Evolutionary conservation across 805 yeast species (phyloP).

Genomic region (Candida easanensis): DNA sequence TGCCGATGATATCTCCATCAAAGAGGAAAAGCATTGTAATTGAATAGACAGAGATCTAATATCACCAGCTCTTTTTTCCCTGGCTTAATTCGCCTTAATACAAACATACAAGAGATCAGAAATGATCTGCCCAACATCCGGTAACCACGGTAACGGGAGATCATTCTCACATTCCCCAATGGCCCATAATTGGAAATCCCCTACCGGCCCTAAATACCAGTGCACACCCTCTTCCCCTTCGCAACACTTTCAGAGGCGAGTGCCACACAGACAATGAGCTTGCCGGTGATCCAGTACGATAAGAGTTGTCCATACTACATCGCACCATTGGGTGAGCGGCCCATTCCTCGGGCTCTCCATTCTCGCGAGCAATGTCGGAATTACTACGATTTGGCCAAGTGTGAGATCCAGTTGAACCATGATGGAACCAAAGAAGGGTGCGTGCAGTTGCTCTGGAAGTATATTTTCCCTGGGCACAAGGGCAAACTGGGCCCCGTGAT

Average conservation of each 20-base stretch:
- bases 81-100: too few species aligned
- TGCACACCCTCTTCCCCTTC: neutral
- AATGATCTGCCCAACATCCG: too few species aligned
- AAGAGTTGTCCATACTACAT: constrained; percentile 2
- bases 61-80: neutral
- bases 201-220: too few species aligned
- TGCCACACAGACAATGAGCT: neutral
- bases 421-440: constrained; percentile 2
- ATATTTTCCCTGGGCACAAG: neutral
- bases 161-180: neutral
- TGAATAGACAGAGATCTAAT: neutral
- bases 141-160: neutral
- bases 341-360: neutral
- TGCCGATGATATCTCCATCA: neutral
- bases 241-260: neutral
- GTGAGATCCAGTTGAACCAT: constrained; percentile 5
- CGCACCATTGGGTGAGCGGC: constrained; percentile 4
- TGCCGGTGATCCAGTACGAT: constrained; percentile 6
- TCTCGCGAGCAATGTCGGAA: constrained; percentile 5
- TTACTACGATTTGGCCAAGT: constrained; percentile 7
- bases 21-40: neutral
- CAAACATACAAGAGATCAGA: too few species aligned
- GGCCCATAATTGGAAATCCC: too few species aligned
- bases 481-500: neutral
- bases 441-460: neutral